Evolutionary conservation across 108 stramenopile species (phyloP).

Genomic region (Skeletonema menzelii): DNA sequence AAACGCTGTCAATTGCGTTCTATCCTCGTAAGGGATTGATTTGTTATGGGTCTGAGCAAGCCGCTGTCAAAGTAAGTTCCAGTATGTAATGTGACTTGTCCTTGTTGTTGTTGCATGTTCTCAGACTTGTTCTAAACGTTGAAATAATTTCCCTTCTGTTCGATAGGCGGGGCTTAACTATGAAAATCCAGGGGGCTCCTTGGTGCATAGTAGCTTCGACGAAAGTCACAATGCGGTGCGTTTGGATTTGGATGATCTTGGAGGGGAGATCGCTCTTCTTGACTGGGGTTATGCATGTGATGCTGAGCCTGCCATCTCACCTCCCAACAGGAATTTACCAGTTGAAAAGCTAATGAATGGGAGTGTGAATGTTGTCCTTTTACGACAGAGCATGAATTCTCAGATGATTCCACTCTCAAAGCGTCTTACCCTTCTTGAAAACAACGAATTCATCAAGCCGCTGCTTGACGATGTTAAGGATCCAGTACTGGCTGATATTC

Average conservation of each 20-base stretch:
- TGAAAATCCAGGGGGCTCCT: conserved; percentile 41
- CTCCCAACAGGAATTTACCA: conserved; percentile 37
- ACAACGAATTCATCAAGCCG: conserved; percentile 52
- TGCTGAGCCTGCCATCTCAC: conserved; percentile 38
- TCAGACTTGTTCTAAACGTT: not conserved
- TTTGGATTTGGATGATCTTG: conserved; percentile 48
- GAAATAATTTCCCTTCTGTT: not conserved
- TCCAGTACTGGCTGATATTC: conserved; percentile 45
- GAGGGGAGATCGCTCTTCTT: conserved; percentile 47
- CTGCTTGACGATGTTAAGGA: conserved; percentile 30
- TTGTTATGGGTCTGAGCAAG: conserved; percentile 83
- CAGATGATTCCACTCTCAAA: conserved; percentile 14
- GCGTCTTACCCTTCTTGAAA: conserved; percentile 45
- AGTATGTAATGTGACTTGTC: not conserved
- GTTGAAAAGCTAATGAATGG: conserved; percentile 43
- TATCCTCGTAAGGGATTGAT: conserved; percentile 79
- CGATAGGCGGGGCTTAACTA: conserved; percentile 46
- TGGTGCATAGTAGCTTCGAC: conserved; percentile 9
- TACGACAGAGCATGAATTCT: conserved; percentile 36
- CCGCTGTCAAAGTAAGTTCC: conserved; percentile 68
- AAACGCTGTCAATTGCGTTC: conserved; percentile 78
- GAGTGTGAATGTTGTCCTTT: conserved; percentile 35
- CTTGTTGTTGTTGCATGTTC: not conserved
- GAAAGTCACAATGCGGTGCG: conserved; percentile 44
- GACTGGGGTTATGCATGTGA: conserved; percentile 44